Percentiles rank a stretch among this genome's conserved stretches.
These are phyloP conservation scores for Pyrenophora tritici-repentis DNA, from an alignment of 2,329 filamentous ascomycete genomes.

Conservation along the genomic window DNA sequence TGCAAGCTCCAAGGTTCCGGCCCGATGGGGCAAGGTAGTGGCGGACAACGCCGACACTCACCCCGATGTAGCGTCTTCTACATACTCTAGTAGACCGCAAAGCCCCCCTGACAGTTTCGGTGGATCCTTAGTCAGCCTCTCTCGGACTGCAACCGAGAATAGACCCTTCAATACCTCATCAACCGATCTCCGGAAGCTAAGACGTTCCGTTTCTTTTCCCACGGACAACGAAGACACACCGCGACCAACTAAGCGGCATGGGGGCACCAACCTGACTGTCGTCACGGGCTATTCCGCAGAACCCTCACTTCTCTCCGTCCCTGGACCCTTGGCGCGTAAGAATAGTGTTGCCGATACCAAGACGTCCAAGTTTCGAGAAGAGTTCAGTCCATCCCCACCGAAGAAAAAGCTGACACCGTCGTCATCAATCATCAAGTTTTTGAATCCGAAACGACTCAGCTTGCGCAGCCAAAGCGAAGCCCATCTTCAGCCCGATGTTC, in stretches of 20 bases:
- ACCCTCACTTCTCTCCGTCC: constrained; percentile 6
- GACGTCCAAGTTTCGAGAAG: constrained; percentile 44
- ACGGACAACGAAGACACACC: constrained; percentile 33
- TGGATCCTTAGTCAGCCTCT: constrained; percentile 30
- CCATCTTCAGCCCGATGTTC: constrained; percentile 20
- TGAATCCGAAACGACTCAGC: constrained; percentile 35
- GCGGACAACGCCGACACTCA: constrained; percentile 14
- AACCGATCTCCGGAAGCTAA: constrained; percentile 11
- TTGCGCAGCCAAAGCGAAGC: constrained; percentile 42
- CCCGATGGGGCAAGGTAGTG: constrained; percentile 47
- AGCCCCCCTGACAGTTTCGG: constrained; percentile 43
- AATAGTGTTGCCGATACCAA: constrained; percentile 42
- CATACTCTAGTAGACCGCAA: constrained; percentile 48
- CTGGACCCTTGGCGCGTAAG: constrained; percentile 21
- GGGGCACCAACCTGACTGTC: constrained; percentile 12
- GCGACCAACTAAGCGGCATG: constrained; percentile 19
- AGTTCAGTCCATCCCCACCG: constrained; percentile 41
- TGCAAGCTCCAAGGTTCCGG: constrained; percentile 42
- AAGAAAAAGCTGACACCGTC: constrained; percentile 32
- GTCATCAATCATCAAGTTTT: constrained; percentile 37
- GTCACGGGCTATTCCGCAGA: background rate
- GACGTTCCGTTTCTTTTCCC: constrained; percentile 29
- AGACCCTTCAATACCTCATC: constrained; percentile 15
- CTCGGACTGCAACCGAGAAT: constrained; percentile 9
- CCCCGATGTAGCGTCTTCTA: constrained; percentile 42